Evolutionary conservation across 768 basidiomycete species (phyloP).

Genomic region (Rhizopogon rudus): DNA sequence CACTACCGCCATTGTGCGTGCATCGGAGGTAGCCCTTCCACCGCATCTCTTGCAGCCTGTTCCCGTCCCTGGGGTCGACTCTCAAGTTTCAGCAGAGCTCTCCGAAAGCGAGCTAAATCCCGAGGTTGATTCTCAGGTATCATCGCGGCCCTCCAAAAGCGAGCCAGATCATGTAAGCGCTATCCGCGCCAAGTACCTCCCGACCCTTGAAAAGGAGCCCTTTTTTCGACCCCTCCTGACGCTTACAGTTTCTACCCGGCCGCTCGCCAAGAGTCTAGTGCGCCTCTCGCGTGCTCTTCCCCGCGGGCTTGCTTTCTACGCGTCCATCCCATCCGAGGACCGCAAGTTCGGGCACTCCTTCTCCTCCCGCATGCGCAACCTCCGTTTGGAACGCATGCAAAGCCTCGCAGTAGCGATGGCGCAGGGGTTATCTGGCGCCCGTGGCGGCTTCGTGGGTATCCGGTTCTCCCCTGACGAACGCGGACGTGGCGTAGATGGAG

Average conservation of each 20-base stretch:
- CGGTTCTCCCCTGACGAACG: constrained; percentile 24
- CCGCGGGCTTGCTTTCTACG: constrained; percentile 33
- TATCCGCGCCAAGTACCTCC: constrained; percentile 25
- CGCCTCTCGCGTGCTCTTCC: constrained; percentile 27
- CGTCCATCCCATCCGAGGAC: constrained; percentile 26
- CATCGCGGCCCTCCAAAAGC: not conserved
- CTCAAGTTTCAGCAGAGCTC: not conserved
- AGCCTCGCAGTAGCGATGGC: constrained; percentile 24
- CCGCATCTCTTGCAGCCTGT: not conserved
- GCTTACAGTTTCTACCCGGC: constrained; percentile 37
- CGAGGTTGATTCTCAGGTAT: too few species aligned
- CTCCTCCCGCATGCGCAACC: constrained; percentile 26
- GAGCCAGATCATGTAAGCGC: not conserved
- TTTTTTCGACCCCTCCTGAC: constrained; percentile 39
- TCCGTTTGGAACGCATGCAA: constrained; percentile 31
- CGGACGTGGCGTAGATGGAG: constrained; percentile 34
- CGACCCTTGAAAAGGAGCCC: constrained; percentile 21
- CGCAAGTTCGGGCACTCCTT: constrained; percentile 28
- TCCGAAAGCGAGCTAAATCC: not conserved
- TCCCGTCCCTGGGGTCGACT: not conserved
- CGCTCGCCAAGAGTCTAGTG: constrained; percentile 30
- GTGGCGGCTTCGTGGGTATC: constrained; percentile 34
- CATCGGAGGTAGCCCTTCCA: constrained; percentile 1
- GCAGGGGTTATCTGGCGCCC: constrained; percentile 26
- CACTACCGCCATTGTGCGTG: constrained; percentile 7